Evolutionary conservation across 139 green algal species (phyloP).

Genomic region (Gonium pectorale): DNA sequence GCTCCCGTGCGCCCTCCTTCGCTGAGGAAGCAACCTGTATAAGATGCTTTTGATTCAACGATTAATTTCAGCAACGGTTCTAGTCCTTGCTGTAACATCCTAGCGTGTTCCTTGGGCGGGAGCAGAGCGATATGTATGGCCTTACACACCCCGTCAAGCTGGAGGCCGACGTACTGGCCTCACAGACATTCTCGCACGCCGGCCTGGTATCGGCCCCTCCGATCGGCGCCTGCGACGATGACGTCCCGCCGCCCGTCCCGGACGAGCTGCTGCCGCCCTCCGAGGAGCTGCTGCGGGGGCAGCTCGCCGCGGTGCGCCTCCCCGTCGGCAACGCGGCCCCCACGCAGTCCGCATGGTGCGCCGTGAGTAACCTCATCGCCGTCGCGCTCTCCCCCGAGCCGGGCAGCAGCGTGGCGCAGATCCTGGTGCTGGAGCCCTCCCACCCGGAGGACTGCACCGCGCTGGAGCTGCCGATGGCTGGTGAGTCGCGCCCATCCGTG

Average conservation of each 20-base stretch:
- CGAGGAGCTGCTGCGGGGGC: neutral
- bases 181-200: no score
- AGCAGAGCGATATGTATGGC: no score
- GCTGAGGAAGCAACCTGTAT: no score
- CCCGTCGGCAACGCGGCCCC: neutral
- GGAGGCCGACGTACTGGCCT: no score
- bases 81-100: no score
- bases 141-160: no score
- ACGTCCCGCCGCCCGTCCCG: neutral
- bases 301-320: neutral
- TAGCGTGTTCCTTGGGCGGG: no score
- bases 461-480: slow-evolving; percentile 11
- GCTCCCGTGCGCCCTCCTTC: no score
- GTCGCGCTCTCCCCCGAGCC: slow-evolving; percentile 11
- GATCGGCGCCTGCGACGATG: no score
- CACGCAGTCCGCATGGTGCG: slow-evolving; percentile 17
- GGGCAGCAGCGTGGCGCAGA: neutral
- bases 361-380: slow-evolving; percentile 25
- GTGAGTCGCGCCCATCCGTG: neutral
- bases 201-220: no score
- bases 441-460: slow-evolving; percentile 22
- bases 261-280: neutral
- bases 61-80: no score
- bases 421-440: slow-evolving; percentile 31
- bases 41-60: no score